Evolutionary conservation across 345 rosid species (phyloP), one percentile per base, ranked within the genome.

Genomic region (Fremontodendron californicum): DNA sequence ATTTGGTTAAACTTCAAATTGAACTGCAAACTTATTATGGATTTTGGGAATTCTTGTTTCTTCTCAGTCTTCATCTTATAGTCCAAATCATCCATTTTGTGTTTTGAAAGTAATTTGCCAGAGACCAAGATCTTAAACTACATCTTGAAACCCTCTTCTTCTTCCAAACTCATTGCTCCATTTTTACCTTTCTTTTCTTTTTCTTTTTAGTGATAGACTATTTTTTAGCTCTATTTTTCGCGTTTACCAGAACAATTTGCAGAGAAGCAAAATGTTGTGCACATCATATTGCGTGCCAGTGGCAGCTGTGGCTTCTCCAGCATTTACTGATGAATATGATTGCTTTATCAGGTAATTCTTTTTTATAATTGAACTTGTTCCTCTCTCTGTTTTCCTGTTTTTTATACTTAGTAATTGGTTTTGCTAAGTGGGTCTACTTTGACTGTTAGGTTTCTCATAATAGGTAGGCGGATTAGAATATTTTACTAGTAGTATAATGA

Each of bases 1-100:
- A 54, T 12, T 72, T 72, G 43, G 31, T 65, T 37, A 19, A 4
- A 65, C 18, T 54, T 29, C 43, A 43, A n/a, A 43, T 75, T 43
- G n/a, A 18, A 10, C 70, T 45, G 23, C 60, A 40, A 27, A 29
- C 37, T 65, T 81, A 81, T 77, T 82, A 89, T 89, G 90, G 91
- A 85, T 82, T 74, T 86, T 75, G 83, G 86, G 84, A 81, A 82
- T 82, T 86, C 80, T 81, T 83, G 82, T 78, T 48, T 79, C n/a
- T 69, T 42, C 43, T 45, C 77, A 27, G 21, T 35, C 9, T 49
- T 74, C 75, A 54, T 78, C 78, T 52, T 79, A 27, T 29, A 25
- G 9, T 66, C 78, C 42, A 19, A 62, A 3, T 66, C 72, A 8
- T 69, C 51, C 48, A 76, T 68, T 52, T 72, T 72, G 58, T 79